Base-by-base conservation (phyloP, 352 stramenopile genomes). In the Peronospora destructor region DNA sequence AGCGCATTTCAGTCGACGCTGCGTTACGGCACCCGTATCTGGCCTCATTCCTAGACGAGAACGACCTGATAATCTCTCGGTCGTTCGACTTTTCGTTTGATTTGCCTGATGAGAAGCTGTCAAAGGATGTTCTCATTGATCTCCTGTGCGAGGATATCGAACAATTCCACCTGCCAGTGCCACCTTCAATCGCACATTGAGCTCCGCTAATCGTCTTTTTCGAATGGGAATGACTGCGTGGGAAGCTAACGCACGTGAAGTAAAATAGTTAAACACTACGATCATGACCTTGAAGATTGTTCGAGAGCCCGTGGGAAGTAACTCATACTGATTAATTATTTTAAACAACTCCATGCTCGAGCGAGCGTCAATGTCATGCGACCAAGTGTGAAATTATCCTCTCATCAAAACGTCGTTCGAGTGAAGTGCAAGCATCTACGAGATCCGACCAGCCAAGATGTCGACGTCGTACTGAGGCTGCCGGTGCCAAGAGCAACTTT, bases 31-130 rank as follows among this genome's bases (percentile, higher is more conserved):
- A 88, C 39, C 75, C 77, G 42, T 88, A 88, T 54, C 49, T 89
- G 40, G 55, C 82, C 16, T 84, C 93, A 32, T 97, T 97, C 55
- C 91, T 95, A 57, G 84, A 96, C 51, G 66, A 66, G 14, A 69
- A 58, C n/a, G 76, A 87, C 49, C 61, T 84, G 16, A 53, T 51
- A 9, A 21, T 42, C 2, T 76, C 63, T 0, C 40, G 55, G 1
- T 56, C 53, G 30, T 85, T 85, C 36, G 73, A 87, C 52, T 87
- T 85, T 60, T 66, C 61, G 12, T 85, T 85, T 46, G 76, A 87
- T 52, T 39, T 87, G 14, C 56, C 76, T 0, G 76, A 87, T 50
- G 70, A 85, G 5, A 49, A 77, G 43, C 54, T 87, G 21, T 77
- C 64, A n/a, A 80, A 78, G 47, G 72, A 85, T 16, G 71, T 68